Conservation (phyloP, 73 alveolate species). For the Tetrahymena thermophila region DNA sequence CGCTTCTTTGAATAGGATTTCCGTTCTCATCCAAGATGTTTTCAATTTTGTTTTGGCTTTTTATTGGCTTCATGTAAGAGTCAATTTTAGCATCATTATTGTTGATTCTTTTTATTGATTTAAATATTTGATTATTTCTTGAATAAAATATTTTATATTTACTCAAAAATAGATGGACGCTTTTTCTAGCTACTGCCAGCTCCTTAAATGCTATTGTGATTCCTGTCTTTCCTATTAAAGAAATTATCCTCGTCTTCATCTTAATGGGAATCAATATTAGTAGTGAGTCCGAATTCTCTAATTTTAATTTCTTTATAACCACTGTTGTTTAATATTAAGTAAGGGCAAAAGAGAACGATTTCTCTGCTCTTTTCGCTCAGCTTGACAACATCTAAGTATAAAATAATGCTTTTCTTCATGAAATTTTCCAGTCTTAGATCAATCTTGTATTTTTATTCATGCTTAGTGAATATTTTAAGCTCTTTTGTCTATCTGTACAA, state of each 20-base stretch:
- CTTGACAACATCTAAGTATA: not conserved
- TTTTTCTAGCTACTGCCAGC: not conserved
- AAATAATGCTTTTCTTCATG: not conserved
- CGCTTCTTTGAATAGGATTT: not conserved
- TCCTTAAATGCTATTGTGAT: not conserved
- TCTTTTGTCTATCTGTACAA: not conserved
- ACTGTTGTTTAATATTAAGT: constrained; percentile 29
- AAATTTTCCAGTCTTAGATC: not conserved
- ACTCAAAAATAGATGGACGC: not conserved
- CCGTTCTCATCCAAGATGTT: not conserved
- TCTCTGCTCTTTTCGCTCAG: constrained; percentile 28
- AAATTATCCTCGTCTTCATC: not conserved
- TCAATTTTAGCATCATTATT: not conserved
- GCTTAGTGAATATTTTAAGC: not conserved
- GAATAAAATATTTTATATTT: too few species aligned
- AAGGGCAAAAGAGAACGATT: constrained; percentile 39
- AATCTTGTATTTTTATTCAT: not conserved
- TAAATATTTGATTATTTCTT: too few species aligned
- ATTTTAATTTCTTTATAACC: not conserved
- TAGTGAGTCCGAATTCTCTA: constrained; percentile 23
- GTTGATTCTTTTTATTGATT: not conserved
- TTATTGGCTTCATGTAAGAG: not conserved
- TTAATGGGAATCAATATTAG: constrained; percentile 11
- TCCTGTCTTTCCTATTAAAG: not conserved
- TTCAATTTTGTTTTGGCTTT: not conserved